Base-by-base conservation (phyloP, 1,139 yeast genomes). In the Magnusiomyces suaveolens region DNA sequence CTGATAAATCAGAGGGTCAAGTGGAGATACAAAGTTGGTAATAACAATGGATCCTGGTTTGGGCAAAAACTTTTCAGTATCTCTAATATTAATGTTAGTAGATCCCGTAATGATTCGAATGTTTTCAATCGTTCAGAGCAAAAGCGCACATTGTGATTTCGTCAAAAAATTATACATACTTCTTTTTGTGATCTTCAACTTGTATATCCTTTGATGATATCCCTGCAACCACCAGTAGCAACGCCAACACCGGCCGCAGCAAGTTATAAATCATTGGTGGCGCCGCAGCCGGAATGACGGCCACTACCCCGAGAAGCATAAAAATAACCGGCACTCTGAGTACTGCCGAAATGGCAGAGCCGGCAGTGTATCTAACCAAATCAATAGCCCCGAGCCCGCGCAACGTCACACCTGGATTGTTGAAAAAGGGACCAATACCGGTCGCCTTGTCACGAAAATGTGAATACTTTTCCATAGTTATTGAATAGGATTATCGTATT, bases 351-450 rank as follows among this genome's bases (percentile, higher is more conserved):
- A 59, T 32, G 14, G 49, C 53, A 1, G 59, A 57, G 23, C 59
- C 44, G 12, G 56, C 49, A 14, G 54, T 44, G 43, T 56, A 60
- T 8, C 54, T 50, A 21, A 51, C 33, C 6, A 50, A 29, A 10
- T 41, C 44, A 8, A 41, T 21, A 4, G 25, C 44, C 3, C 49
- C 49, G 12, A 54, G 20, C 3, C 44, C 44, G 4, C 20, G 44
- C 20, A 41, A 21, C 8, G 57, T 38, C 4, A 52, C 48, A 20
- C 51, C 38, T 3, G 56, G 50, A 23, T 51, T 51, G 6, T 69
- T 69, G 44, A 67, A 57, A 55, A 71, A 72, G 18, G 75, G 75
- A 1, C 75, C 73, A 16, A 72, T 67, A 3, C 75, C 75, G 1
- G 75, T 72, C 14, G 72, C 74, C 50, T 65, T 68, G 55, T 72